Conservation (phyloP, 140 eudicot genomes). For the Ambrosia hybrid region DNA sequence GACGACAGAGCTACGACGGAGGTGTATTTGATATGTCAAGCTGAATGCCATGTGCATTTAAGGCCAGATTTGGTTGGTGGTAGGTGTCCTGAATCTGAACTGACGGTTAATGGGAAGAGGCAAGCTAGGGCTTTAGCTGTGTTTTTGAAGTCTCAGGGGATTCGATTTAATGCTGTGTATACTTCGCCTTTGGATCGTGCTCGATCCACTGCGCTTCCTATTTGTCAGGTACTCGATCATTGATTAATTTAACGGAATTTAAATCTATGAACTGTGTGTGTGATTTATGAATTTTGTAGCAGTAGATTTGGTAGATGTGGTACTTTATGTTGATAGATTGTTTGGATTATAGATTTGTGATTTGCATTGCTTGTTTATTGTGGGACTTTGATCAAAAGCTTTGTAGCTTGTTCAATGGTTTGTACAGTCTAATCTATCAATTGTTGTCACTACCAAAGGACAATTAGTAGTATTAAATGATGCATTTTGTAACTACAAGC, state of each 20-base stretch:
- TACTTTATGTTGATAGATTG: constrained; percentile 4
- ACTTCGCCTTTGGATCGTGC: constrained; percentile 94
- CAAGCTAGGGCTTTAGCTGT: constrained; percentile 92
- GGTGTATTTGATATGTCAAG: constrained; percentile 75
- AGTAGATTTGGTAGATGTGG: neutral
- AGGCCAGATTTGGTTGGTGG: constrained; percentile 95
- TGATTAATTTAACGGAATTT: neutral
- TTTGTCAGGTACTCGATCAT: constrained; percentile 68
- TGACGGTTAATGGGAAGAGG: constrained; percentile 81
- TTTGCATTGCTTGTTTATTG: neutral
- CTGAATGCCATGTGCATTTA: constrained; percentile 74
- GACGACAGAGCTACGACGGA: constrained; percentile 54
- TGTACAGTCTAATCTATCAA: neutral
- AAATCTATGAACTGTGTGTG: neutral
- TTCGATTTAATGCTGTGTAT: constrained; percentile 75
- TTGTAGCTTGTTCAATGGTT: neutral
- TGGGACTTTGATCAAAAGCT: constrained; percentile 9
- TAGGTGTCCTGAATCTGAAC: constrained; percentile 67
- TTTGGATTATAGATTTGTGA: neutral
- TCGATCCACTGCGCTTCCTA: constrained; percentile 64
- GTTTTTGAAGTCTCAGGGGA: constrained; percentile 82
- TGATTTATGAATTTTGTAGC: neutral
- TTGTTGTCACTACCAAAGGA: neutral
- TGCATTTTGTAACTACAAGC: neutral
- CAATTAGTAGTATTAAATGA: neutral